Evolutionary conservation across 495 filamentous ascomycete genomes (phyloP).

Genomic region (Rhypophila decipiens): DNA sequence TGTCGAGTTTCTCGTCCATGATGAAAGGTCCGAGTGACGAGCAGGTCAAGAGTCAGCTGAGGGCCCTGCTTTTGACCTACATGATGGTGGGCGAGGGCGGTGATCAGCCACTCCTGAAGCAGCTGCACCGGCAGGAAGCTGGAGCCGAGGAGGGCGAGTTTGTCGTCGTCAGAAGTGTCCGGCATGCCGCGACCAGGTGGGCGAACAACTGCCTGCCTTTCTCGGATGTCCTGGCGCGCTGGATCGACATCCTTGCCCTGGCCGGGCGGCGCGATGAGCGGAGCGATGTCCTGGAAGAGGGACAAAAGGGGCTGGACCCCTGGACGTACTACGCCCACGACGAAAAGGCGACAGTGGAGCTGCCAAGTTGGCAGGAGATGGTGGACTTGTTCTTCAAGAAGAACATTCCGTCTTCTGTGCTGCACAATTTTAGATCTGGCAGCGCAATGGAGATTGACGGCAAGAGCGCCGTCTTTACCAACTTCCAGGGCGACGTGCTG

Average conservation of each 20-base stretch:
- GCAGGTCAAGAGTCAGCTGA: slow-evolving; percentile 29
- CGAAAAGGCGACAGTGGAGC: slow-evolving; percentile 21
- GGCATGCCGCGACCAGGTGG: slow-evolving; percentile 80
- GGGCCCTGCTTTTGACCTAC: slow-evolving; percentile 55
- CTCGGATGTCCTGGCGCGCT: slow-evolving; percentile 69
- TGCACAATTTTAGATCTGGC: neutral
- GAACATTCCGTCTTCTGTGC: slow-evolving; percentile 12
- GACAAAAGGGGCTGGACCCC: slow-evolving; percentile 69
- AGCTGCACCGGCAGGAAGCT: too few relatives aligned
- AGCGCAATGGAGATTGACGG: slow-evolving; percentile 27
- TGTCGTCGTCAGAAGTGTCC: slow-evolving; percentile 59
- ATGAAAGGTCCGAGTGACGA: slow-evolving; percentile 42
- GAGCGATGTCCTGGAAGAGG: slow-evolving; percentile 83
- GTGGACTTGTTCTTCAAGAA: slow-evolving; percentile 37
- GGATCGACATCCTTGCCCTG: slow-evolving; percentile 80
- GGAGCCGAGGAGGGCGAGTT: too few relatives aligned
- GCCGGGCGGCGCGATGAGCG: slow-evolving; percentile 56
- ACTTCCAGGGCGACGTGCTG: slow-evolving; percentile 37
- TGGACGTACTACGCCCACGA: slow-evolving; percentile 41
- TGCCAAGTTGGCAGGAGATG: slow-evolving; percentile 46
- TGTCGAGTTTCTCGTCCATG: slow-evolving; percentile 59
- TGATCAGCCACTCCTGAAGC: too few relatives aligned
- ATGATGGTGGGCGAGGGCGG: slow-evolving; percentile 55
- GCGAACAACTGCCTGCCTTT: slow-evolving; percentile 85
- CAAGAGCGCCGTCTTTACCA: slow-evolving; percentile 28